A percentile compares a stretch with the other conserved stretches of the same genome.
Conservation (phyloP, 2,329 filamentous ascomycete species). For the Knoxdaviesia capensis region DNA sequence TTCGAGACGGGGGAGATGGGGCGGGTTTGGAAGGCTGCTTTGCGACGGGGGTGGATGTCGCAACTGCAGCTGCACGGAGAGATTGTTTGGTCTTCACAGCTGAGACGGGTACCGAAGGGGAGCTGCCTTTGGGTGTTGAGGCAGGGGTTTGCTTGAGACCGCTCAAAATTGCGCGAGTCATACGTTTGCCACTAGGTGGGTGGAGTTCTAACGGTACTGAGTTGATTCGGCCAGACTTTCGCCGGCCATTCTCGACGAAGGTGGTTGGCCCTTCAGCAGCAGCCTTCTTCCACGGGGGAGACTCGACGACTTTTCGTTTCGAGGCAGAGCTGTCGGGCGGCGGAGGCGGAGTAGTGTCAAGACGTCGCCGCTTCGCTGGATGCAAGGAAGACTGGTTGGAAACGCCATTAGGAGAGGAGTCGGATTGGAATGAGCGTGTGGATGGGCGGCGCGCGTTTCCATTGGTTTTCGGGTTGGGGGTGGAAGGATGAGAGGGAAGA, state of each 20-base stretch:
- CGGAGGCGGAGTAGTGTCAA: neutral
- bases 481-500: too few relatives aligned
- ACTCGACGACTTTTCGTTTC: conserved; percentile 32
- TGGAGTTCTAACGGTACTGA: conserved; percentile 30
- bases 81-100: too few relatives aligned
- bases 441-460: too few relatives aligned
- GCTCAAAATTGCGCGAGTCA: conserved; percentile 19
- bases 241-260: conserved; percentile 53
- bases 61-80: too few relatives aligned
- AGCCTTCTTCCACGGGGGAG: conserved; percentile 85
- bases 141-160: too few relatives aligned
- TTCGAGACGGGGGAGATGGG: neutral
- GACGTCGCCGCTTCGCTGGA: conserved; percentile 45
- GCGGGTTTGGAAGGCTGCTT: conserved; percentile 2
- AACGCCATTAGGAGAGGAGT: too few relatives aligned
- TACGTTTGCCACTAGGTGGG: conserved; percentile 26
- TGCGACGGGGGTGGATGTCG: conserved; percentile 4
- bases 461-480: too few relatives aligned
- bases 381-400: conserved; percentile 8
- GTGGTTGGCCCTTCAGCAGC: conserved; percentile 73
- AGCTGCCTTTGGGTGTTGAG: too few relatives aligned
- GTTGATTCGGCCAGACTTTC: conserved; percentile 47
- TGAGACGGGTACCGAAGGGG: too few relatives aligned
- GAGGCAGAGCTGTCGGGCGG: conserved; percentile 16
- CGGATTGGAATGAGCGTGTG: too few relatives aligned